A percentile compares a stretch with the other conserved stretches of the same genome.
Conservation (phyloP, 192 early-diverging fungal species). For the Coemansia erecta region DNA sequence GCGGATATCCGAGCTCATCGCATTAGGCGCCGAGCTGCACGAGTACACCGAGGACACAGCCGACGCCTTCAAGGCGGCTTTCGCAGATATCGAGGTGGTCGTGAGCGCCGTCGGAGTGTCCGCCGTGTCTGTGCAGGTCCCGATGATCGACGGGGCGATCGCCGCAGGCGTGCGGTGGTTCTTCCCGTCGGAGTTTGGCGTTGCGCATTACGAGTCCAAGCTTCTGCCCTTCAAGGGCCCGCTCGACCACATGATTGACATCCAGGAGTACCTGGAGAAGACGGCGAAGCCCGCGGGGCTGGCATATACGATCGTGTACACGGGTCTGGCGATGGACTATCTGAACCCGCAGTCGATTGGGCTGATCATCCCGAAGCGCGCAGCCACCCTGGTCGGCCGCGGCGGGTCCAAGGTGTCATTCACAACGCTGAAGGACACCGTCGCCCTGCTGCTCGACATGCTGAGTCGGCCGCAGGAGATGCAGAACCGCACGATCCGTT, state of each 20-base stretch:
- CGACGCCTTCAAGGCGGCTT: conserved; percentile 16
- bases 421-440: conserved; percentile 24
- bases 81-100: conserved; percentile 28
- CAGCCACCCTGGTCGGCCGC: conserved; percentile 44
- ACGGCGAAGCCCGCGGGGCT: conserved; percentile 16
- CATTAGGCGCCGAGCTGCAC: conserved; percentile 20
- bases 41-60: conserved; percentile 10
- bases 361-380: conserved; percentile 14
- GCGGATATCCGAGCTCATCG: conserved; percentile 14
- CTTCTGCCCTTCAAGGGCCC: conserved; percentile 43
- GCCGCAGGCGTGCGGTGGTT: conserved; percentile 45
- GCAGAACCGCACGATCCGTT: conserved; percentile 36
- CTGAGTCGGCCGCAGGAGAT: conserved; percentile 35
- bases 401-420: conserved; percentile 36
- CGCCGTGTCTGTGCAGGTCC: conserved; percentile 21
- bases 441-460: conserved; percentile 20
- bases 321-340: conserved; percentile 47
- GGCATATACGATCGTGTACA: conserved; percentile 40
- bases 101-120: conserved; percentile 32
- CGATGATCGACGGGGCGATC: conserved; percentile 43
- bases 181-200: conserved; percentile 48
- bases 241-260: conserved; percentile 26
- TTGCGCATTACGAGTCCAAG: conserved; percentile 23
- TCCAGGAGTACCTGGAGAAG: conserved; percentile 20
- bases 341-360: conserved; percentile 36